Evolutionary conservation across 768 basidiomycete genomes (phyloP), one percentile per base, ranked within the genome.

Genomic region (Dendrothele bispora): DNA sequence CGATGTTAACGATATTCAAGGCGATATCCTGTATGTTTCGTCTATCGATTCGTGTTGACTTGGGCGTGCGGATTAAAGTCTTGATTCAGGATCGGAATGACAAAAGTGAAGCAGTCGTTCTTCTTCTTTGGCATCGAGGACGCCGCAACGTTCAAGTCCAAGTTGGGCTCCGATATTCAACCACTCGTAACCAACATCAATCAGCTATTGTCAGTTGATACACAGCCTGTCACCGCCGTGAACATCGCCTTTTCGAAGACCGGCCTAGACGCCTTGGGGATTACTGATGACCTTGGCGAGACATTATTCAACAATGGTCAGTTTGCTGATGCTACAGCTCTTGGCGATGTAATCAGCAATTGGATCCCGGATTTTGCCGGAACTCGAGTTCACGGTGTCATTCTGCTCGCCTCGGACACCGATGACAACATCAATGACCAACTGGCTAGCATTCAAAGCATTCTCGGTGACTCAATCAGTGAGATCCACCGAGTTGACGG

Each of bases 401-500:
- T 62, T 27, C 49, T 62, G 4, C 55, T 62, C n/a, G 54, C 56
- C 4, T 60, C 58, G n/a, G 56, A 60, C 35, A 56, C 55, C 14
- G 18, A 52, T 6, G 55, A 24, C 25, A 51, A 56, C 40, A 50
- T 60, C 48, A 47, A 60, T 39, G 36, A 49, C 14, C 43, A 46
- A 21, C 39, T 60, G 45, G 51, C 50, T 5, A 47, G 48, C n/a
- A 49, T 61, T n/a, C 56, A 56, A 42, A 51, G 44, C 5, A 53
- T 50, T 37, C 39, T 61, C 17, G 51, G 53, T 7, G 36, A 44
- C 4, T 57, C 55, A 4, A 51, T 61, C 24, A 56, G 49, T 3
- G 59, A 58, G 40, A 38, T 51, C 24, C 36, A 58, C 47, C 38
- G 55, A 21, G 29, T 61, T 14, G 47, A 59, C 42, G 62, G 55